Conservation (phyloP, 495 filamentous ascomycete species). For the Aspergillus funiculosus region DNA sequence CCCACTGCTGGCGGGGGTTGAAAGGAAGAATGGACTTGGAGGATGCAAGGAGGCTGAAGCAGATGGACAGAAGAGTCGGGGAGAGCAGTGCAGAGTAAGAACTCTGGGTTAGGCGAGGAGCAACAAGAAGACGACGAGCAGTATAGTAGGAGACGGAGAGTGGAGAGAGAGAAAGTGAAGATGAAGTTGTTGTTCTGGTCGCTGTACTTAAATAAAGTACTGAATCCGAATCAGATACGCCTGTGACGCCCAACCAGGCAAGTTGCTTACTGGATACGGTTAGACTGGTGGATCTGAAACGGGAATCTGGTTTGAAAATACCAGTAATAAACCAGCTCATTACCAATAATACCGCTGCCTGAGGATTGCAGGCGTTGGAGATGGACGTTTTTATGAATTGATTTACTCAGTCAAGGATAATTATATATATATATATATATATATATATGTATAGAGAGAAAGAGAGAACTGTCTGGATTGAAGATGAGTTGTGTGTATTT, state of each 20-base stretch:
- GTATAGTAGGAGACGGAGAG: background rate
- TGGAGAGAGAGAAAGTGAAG: conserved; percentile 1
- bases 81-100: background rate
- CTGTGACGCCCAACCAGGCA: conserved; percentile 5
- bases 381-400: too few relatives aligned
- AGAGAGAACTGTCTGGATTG: background rate
- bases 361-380: too few relatives aligned
- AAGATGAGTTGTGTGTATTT: too few relatives aligned
- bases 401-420: too few relatives aligned
- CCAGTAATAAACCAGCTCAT: background rate
- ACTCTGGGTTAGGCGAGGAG: background rate
- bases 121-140: background rate
- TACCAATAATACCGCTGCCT: background rate
- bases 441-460: background rate
- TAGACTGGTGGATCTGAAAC: conserved; percentile 7
- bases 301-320: conserved; percentile 3
- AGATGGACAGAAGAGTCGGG: background rate
- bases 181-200: conserved; percentile 2
- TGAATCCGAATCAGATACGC: background rate
- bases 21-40: background rate
- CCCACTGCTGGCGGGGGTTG: conserved; percentile 17
- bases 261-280: conserved; percentile 8
- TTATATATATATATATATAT: too few relatives aligned
- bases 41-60: background rate
- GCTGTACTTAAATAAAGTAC: background rate